Conservation (phyloP, 345 rosid genomes). For the Diplotaxis tenuifolia region DNA sequence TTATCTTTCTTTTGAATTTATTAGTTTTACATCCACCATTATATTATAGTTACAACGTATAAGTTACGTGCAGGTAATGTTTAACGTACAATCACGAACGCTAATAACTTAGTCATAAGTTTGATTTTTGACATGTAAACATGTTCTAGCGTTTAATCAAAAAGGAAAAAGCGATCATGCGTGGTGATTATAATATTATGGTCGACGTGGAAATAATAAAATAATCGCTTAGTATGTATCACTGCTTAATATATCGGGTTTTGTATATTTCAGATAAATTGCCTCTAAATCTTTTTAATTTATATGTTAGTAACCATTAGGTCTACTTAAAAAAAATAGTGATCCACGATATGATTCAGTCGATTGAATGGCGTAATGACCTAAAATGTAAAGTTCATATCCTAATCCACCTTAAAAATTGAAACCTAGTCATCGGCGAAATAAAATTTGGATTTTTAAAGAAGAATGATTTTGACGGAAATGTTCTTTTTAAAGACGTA, state of each 20-base stretch:
- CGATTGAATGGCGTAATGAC: slow-evolving; percentile 1
- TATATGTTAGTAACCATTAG: background rate
- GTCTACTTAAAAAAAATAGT: background rate
- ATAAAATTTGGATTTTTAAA: background rate
- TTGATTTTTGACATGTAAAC: background rate
- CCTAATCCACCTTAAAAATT: background rate
- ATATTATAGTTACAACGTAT: background rate
- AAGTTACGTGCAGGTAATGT: slow-evolving; percentile 36
- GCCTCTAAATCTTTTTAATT: background rate
- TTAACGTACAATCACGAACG: background rate
- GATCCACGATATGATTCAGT: background rate
- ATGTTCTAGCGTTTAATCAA: background rate
- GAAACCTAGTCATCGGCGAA: background rate
- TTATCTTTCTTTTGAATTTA: slow-evolving; percentile 1
- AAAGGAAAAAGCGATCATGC: background rate
- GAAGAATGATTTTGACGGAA: no score
- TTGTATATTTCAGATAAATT: background rate
- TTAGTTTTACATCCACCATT: slow-evolving; percentile 8
- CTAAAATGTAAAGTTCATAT: background rate
- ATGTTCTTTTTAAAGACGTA: background rate
- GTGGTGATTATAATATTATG: background rate
- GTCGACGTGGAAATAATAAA: background rate
- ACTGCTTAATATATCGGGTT: background rate
- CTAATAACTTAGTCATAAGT: background rate
- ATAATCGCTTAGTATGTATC: background rate